Percentiles rank a stretch among this genome's conserved stretches.
Evolutionary conservation across 768 basidiomycete genomes (phyloP).

Genomic region (Russula vinacea): DNA sequence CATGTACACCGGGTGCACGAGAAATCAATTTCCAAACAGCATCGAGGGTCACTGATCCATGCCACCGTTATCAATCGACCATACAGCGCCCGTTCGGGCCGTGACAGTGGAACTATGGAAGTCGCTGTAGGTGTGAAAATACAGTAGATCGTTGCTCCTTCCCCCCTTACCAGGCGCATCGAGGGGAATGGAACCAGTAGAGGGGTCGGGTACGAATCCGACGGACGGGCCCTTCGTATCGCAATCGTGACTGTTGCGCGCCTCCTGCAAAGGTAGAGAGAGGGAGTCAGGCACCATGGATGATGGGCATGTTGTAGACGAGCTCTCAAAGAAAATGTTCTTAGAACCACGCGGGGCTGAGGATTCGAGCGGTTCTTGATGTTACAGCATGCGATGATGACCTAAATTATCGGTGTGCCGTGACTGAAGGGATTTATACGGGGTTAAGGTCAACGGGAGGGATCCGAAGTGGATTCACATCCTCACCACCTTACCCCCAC

Average conservation of each 20-base stretch:
- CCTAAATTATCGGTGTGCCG: no score
- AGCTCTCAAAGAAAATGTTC: background rate
- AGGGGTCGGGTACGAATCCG: conserved; percentile 46
- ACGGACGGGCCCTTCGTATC: conserved; percentile 66
- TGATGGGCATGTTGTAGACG: background rate
- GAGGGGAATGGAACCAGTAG: conserved; percentile 46
- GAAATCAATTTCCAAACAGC: background rate
- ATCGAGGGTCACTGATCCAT: background rate
- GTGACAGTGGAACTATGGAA: no score
- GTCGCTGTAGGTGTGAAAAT: no score
- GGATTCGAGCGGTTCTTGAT: no score
- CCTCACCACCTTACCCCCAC: background rate
- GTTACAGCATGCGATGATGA: no score
- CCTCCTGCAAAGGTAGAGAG: conserved; percentile 53
- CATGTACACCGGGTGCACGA: conserved; percentile 12
- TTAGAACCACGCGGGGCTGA: no score
- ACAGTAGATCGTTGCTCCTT: no score
- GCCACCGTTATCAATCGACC: background rate
- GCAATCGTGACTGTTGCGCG: conserved; percentile 73
- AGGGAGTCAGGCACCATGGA: background rate
- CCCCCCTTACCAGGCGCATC: conserved; percentile 41
- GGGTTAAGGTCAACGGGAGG: background rate
- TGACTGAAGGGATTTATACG: background rate
- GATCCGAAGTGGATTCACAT: background rate
- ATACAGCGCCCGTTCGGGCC: background rate